Percentiles rank a stretch among this genome's conserved stretches.
phyloP scores from a whole-genome alignment of 495 filamentous ascomycete genomes.

The Xylaria telfairii region DNA sequence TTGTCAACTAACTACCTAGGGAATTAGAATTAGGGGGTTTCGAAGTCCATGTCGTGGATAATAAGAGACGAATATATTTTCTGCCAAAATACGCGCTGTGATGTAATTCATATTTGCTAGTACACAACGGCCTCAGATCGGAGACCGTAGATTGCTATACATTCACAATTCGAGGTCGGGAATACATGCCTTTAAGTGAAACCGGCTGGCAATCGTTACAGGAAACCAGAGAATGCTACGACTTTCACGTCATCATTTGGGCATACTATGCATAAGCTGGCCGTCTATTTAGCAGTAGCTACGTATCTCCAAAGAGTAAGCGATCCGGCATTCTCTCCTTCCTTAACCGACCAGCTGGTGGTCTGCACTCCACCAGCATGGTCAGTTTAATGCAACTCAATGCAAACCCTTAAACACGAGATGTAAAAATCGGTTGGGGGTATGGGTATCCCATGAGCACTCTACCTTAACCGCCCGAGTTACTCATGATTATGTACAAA shows the following conservation, averaged over 20 bases:
- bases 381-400: slow-evolving; percentile 10
- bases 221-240: background rate
- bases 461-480: background rate
- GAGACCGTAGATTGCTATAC: background rate
- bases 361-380: slow-evolving; percentile 23
- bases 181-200: background rate
- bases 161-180: background rate
- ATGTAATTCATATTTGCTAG: background rate
- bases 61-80: background rate
- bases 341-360: slow-evolving; percentile 16
- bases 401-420: slow-evolving; percentile 3
- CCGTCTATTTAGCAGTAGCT: slow-evolving; percentile 23
- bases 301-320: background rate
- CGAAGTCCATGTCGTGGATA: background rate
- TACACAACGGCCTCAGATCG: background rate
- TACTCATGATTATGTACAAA: slow-evolving; percentile 15
- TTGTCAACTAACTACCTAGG: background rate
- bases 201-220: background rate
- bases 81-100: background rate
- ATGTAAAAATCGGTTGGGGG: background rate
- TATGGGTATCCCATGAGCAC: slow-evolving; percentile 10
- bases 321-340: background rate
- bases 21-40: background rate
- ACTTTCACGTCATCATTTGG: background rate
- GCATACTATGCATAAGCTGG: background rate